Percentiles rank a stretch among this genome's conserved stretches.
Evolutionary conservation across 495 filamentous ascomycete species (phyloP).

Genomic region (Penicillium psychrofluorescens): DNA sequence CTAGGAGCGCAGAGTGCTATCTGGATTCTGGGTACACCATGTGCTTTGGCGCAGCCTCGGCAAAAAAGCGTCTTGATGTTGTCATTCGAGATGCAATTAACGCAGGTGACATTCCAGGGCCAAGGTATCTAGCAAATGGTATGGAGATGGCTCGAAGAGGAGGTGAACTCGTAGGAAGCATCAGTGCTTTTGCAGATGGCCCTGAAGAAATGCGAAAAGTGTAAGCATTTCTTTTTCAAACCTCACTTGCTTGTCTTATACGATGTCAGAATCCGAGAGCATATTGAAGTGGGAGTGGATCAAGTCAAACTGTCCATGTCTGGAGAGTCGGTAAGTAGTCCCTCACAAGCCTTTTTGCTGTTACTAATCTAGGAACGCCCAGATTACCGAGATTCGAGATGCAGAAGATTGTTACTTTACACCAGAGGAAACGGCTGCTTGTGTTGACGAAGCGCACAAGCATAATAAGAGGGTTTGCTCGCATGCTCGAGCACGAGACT

Average conservation of each 20-base stretch:
- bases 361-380: neutral
- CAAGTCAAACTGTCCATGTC: slow-evolving; percentile 48
- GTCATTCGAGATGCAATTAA: slow-evolving; percentile 51
- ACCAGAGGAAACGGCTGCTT: slow-evolving; percentile 41
- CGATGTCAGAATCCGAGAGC: slow-evolving; percentile 24
- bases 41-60: slow-evolving; percentile 46
- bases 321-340: slow-evolving; percentile 29
- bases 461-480: slow-evolving; percentile 38
- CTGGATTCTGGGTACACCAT: slow-evolving; percentile 41
- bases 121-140: slow-evolving; percentile 40
- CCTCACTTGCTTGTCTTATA: neutral
- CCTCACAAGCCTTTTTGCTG: neutral
- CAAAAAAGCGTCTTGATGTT: slow-evolving; percentile 40
- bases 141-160: slow-evolving; percentile 40
- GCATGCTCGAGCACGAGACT: slow-evolving; percentile 42
- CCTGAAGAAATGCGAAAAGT: slow-evolving; percentile 38
- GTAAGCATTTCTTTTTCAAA: neutral
- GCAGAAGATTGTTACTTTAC: slow-evolving; percentile 44
- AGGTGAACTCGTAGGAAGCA: slow-evolving; percentile 38
- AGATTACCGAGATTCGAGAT: slow-evolving; percentile 28
- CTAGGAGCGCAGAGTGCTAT: slow-evolving; percentile 32
- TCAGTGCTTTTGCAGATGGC: slow-evolving; percentile 42
- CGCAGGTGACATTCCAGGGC: slow-evolving; percentile 44
- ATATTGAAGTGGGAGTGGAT: slow-evolving; percentile 40
- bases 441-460: slow-evolving; percentile 44